phyloP scores from a whole-genome alignment of 139 green algal species.

The Dunaliella primolecta region DNA sequence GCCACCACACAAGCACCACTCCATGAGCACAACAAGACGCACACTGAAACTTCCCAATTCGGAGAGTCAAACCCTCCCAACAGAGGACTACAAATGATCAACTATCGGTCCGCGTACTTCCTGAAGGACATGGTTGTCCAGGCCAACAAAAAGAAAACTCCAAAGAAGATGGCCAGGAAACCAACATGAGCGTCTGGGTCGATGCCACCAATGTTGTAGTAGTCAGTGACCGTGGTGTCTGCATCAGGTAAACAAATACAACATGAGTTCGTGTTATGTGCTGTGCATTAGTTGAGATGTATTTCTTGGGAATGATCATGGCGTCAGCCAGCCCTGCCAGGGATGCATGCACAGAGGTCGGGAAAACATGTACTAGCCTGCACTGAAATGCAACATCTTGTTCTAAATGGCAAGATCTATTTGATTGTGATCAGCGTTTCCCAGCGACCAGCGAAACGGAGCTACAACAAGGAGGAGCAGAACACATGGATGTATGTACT shows the following conservation, averaged over 20 bases:
- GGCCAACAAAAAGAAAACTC: constrained; percentile 51
- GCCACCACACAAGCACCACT: no score
- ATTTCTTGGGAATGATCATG: neutral
- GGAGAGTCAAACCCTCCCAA: no score
- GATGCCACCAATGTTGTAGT: constrained; percentile 56
- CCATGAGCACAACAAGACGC: no score
- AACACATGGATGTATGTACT: no score
- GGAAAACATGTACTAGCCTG: no score
- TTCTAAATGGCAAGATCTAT: neutral
- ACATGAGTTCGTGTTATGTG: neutral
- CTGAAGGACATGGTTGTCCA: constrained; percentile 50
- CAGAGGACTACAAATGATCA: no score
- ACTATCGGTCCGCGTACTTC: constrained; percentile 26
- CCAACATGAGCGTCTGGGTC: constrained; percentile 63
- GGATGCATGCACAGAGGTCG: no score
- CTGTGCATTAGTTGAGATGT: neutral
- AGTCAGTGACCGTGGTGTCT: constrained; percentile 39
- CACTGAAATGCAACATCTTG: no score
- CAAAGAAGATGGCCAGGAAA: constrained; percentile 51
- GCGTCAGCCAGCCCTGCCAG: neutral
- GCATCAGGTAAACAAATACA: no score
- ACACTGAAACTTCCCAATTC: no score
- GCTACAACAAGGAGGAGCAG: no score
- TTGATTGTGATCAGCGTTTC: neutral
- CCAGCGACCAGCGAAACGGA: no score